Conservation (phyloP, 306 rosid genomes). For the Quercus suber region DNA sequence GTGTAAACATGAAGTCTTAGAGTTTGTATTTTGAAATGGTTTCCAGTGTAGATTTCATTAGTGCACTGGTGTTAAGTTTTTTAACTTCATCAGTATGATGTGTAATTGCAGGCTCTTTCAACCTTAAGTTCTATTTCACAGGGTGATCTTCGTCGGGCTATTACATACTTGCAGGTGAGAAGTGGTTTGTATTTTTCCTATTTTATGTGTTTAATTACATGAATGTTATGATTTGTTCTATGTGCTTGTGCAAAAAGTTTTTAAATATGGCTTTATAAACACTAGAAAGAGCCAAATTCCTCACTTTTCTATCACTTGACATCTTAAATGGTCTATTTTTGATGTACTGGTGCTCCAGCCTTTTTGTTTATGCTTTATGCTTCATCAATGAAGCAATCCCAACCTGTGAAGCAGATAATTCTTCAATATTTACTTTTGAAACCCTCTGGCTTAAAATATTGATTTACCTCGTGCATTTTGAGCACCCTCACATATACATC, state of each 20-base stretch:
- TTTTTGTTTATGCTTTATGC: background rate
- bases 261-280: background rate
- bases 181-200: background rate
- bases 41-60: constrained; percentile 5
- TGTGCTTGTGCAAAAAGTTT: background rate
- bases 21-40: background rate
- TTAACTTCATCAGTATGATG: constrained; percentile 14
- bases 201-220: background rate
- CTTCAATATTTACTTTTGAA: background rate
- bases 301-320: background rate
- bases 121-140: constrained; percentile 82
- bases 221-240: background rate
- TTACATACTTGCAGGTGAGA: constrained; percentile 86
- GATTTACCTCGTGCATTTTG: background rate
- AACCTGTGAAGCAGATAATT: background rate
- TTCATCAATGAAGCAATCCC: background rate
- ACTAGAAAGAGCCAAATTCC: background rate
- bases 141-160: constrained; percentile 97
- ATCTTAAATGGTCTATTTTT: background rate
- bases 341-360: background rate
- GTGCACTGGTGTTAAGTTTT: constrained; percentile 7
- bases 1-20: constrained; percentile 29
- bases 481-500: background rate
- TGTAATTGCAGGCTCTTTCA: constrained; percentile 60
- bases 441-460: background rate